These are phyloP conservation scores for Pezicula neosporulosa DNA, from an alignment of 2,329 filamentous ascomycete species.

Conservation along the genomic window DNA sequence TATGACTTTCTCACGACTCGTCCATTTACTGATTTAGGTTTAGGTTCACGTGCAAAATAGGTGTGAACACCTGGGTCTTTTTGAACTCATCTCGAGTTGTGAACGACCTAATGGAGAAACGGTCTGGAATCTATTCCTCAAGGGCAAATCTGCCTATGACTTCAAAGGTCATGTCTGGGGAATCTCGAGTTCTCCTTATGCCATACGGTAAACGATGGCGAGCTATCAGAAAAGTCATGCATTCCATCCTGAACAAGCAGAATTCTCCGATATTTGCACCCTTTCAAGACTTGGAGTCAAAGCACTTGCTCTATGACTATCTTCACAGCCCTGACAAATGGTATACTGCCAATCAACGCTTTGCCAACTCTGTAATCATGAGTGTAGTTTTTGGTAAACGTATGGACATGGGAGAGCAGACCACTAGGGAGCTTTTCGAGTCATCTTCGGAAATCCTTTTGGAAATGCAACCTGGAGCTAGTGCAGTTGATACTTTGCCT, in stretches of 20 bases:
- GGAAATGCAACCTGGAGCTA: constrained; percentile 25
- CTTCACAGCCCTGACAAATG: constrained; percentile 20
- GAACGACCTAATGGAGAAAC: constrained; percentile 23
- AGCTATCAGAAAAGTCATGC: constrained; percentile 24
- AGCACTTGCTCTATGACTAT: constrained; percentile 22
- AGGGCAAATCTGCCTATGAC: constrained; percentile 18
- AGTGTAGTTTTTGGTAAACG: constrained; percentile 25
- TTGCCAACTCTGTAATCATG: constrained; percentile 26
- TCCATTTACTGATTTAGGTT: background rate
- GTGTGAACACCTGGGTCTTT: constrained; percentile 37
- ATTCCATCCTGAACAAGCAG: constrained; percentile 21
- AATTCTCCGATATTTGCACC: constrained; percentile 12
- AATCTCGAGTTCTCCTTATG: constrained; percentile 25
- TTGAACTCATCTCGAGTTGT: constrained; percentile 38
- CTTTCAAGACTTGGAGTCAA: constrained; percentile 27
- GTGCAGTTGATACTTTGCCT: constrained; percentile 30
- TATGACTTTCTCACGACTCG: background rate
- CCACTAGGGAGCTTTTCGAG: constrained; percentile 16
- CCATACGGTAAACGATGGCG: constrained; percentile 27
- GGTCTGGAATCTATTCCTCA: constrained; percentile 19
- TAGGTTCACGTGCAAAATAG: constrained; percentile 20
- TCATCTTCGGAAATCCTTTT: constrained; percentile 21
- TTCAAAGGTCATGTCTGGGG: constrained; percentile 20
- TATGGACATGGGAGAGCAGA: constrained; percentile 15
- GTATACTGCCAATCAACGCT: constrained; percentile 23